Percentiles rank a stretch among this genome's conserved stretches.
These are phyloP conservation scores for Moricandia moricandioides DNA, from an alignment of 345 rosid genomes.

Conservation along the genomic window DNA sequence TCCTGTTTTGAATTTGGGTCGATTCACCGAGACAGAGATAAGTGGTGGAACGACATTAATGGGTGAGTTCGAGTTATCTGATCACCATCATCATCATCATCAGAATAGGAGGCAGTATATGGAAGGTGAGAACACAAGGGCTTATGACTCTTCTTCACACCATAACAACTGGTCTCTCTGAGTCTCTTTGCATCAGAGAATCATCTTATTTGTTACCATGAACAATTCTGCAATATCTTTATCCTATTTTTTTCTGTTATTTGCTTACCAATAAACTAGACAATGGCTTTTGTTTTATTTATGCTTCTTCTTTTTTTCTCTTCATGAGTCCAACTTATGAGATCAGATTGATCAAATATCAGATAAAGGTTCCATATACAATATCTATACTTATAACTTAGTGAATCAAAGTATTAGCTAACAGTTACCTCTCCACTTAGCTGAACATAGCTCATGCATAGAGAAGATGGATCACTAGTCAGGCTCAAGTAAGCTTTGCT, in stretches of 20 bases:
- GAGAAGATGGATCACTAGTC: not conserved
- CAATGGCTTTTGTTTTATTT: not conserved
- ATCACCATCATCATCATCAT: conserved; percentile 31
- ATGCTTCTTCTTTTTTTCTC: not conserved
- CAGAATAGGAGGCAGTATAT: conserved; percentile 48
- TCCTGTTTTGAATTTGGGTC: conserved; percentile 54
- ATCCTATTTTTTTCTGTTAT: not conserved
- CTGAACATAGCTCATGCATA: not conserved
- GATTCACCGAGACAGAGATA: conserved; percentile 46
- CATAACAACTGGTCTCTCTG: conserved; percentile 73
- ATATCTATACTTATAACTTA: not conserved
- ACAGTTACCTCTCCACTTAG: not conserved
- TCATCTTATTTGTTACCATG: conserved; percentile 4
- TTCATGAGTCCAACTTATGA: not conserved
- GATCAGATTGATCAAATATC: not conserved
- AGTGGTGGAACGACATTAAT: conserved; percentile 36
- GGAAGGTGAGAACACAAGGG: conserved; percentile 57
- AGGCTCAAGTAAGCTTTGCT: not conserved
- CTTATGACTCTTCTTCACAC: conserved; percentile 57
- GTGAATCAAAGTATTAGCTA: not conserved
- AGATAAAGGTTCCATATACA: not conserved
- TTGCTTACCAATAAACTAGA: conserved; percentile 15
- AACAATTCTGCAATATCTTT: conserved; percentile 6
- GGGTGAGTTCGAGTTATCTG: conserved; percentile 50
- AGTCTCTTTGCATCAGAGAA: conserved; percentile 9